phyloP scores from a whole-genome alignment of 352 stramenopile species.

The Stramenopiles sp. region DNA sequence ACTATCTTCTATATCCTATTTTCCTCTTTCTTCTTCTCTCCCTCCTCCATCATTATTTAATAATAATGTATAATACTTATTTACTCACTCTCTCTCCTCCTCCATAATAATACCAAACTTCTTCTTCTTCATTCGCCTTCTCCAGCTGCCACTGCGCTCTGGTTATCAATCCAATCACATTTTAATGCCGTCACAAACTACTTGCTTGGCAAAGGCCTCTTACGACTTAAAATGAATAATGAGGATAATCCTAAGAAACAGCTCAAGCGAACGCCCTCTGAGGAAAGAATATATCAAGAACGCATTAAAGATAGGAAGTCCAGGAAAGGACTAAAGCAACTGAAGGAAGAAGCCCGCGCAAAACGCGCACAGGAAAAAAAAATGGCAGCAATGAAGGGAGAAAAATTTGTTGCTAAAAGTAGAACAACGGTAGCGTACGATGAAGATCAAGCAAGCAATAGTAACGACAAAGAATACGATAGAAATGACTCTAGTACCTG shows the following conservation, averaged over 20 bases:
- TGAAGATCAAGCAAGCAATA: background rate
- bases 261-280: background rate
- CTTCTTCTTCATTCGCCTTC: too few relatives aligned
- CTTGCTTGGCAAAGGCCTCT: too few relatives aligned
- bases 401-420: background rate
- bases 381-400: background rate
- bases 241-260: background rate
- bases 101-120: too few relatives aligned
- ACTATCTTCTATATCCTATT: too few relatives aligned
- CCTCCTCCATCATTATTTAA: too few relatives aligned
- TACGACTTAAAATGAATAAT: background rate
- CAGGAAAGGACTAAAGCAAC: background rate
- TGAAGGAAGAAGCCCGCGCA: background rate
- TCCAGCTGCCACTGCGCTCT: too few relatives aligned
- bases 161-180: too few relatives aligned
- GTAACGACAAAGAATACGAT: background rate
- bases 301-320: background rate
- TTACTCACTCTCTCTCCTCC: too few relatives aligned
- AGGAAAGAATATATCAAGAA: background rate
- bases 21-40: too few relatives aligned
- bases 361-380: background rate
- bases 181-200: too few relatives aligned
- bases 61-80: too few relatives aligned
- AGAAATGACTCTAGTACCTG: background rate
- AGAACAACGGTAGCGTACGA: background rate